Percentiles rank a stretch among this genome's conserved stretches.
These are phyloP conservation scores for Themeda triandra DNA, from an alignment of 176 grass and related monocot species.

Conservation along the genomic window DNA sequence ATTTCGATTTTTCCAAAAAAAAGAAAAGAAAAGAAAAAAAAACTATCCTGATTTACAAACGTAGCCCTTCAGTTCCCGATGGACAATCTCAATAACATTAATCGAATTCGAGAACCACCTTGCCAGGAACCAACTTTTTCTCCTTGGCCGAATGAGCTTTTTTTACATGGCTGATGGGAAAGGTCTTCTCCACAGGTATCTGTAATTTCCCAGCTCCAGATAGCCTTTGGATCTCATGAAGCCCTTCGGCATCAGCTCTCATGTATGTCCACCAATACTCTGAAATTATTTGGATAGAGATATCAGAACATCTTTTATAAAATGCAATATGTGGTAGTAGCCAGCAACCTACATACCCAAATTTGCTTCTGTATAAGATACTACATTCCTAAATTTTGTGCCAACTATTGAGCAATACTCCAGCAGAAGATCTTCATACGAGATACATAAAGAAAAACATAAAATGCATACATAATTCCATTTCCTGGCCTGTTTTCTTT, in stretches of 20 bases:
- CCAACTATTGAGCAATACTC: neutral
- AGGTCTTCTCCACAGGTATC: conserved; percentile 88
- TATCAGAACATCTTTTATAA: conserved; percentile 20
- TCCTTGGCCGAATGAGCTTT: conserved; percentile 91
- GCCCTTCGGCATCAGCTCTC: conserved; percentile 87
- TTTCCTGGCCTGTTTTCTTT: neutral
- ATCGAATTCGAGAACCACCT: conserved; percentile 84
- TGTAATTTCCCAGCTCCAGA: conserved; percentile 66
- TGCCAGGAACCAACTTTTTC: conserved; percentile 71
- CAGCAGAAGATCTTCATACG: neutral
- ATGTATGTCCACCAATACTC: conserved; percentile 99
- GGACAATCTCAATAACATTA: conserved; percentile 30
- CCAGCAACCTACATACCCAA: neutral
- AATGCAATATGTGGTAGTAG: neutral
- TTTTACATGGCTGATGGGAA: conserved; percentile 66
- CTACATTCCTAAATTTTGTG: neutral
- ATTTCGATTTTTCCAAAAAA: neutral
- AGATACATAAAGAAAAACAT: neutral
- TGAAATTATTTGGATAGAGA: conserved; percentile 36
- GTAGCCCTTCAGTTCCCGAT: neutral
- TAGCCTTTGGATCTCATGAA: conserved; percentile 76
- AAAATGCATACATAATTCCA: neutral
- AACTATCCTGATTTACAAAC: conserved; percentile 42
- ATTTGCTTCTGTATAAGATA: neutral
- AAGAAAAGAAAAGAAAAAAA: neutral